Evolutionary conservation across 2,329 filamentous ascomycete genomes (phyloP), one percentile per base, ranked within the genome.

Genomic region (Cladosporium sp.): DNA sequence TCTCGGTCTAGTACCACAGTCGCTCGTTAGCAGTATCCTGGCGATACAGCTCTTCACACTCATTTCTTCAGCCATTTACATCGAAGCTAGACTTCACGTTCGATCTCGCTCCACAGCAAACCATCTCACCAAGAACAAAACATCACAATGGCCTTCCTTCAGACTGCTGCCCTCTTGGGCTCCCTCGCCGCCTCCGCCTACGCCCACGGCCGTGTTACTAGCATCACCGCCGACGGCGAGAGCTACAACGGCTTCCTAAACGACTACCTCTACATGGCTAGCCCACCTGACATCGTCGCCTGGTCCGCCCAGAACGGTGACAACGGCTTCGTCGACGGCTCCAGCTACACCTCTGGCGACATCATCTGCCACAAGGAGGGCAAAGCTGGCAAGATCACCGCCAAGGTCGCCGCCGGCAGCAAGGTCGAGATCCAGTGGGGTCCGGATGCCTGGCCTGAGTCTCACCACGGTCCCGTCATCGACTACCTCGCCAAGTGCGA

Each of bases 401-500:
- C 80, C 19, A 74, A 78, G n/a, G 80, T 87, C 35, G 75, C 78
- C 17, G 86, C 85, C 15, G 87, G 86, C 60, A 75, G 76, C 62
- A 76, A 75, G 9, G 69, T 89, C 63, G 74, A 80, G 58, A 72
- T 89, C 50, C 78, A 83, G 65, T 89, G 86, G 86, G 54, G 47
- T 4, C 17, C 47, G 20, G 82, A 78, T 57, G 74, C 75, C 15
- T 89, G 86, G 86, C 85, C 85, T 13, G 75, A 80, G 12, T 80
- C 77, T 56, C 83, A 89, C 74, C 78, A 85, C 62, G 83, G 83
- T 2, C 84, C 85, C 8, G 79, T 88, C 64, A 78, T 88, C 60
- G 80, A 80, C 69, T 88, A 87, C 74, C 73, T 87, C n/a, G 85
- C 85, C 57, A 78, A 77, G 64, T 85, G 82, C 72, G 56, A 53